These are phyloP conservation scores for Arachnopeziza araneosa DNA, from an alignment of 2,329 filamentous ascomycete genomes.

Conservation along the genomic window DNA sequence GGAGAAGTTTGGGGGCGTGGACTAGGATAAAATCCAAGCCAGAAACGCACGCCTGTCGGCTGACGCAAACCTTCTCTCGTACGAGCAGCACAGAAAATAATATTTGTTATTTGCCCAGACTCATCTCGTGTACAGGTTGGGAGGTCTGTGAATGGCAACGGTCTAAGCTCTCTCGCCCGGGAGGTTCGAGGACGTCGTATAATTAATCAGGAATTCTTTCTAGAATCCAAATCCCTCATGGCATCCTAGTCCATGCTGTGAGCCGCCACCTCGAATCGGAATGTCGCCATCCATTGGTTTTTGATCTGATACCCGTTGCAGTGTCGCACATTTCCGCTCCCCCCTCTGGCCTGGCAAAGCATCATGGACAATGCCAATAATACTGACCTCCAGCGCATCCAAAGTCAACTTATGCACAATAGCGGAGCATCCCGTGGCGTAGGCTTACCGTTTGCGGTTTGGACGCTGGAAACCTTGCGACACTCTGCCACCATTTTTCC, in stretches of 20 bases:
- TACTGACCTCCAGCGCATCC: constrained; percentile 7
- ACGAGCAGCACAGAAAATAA: not conserved
- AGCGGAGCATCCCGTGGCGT: not conserved
- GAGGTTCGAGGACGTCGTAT: not conserved
- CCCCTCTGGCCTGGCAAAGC: not conserved
- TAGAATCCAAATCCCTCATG: constrained; percentile 9
- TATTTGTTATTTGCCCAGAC: not conserved
- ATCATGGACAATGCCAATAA: not conserved
- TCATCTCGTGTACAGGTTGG: not conserved
- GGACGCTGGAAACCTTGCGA: constrained; percentile 10
- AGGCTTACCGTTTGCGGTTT: not conserved
- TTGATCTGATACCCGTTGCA: constrained; percentile 15
- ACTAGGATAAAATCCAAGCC: not conserved
- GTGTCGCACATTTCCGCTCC: not conserved
- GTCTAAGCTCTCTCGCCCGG: not conserved
- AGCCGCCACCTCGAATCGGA: constrained; percentile 27
- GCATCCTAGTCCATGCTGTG: constrained; percentile 22
- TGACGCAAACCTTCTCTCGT: not conserved
- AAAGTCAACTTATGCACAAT: constrained; percentile 1
- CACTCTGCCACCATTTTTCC: constrained; percentile 9
- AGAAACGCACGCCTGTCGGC: not conserved
- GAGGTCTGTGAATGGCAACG: not conserved
- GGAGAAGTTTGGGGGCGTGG: not conserved
- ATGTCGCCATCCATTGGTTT: constrained; percentile 18
- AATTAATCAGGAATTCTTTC: not conserved